A percentile compares a stretch with the other conserved stretches of the same genome.
Evolutionary conservation across 2,329 filamentous ascomycete genomes (phyloP).

Genomic region (Myriosclerotinia curreyana): DNA sequence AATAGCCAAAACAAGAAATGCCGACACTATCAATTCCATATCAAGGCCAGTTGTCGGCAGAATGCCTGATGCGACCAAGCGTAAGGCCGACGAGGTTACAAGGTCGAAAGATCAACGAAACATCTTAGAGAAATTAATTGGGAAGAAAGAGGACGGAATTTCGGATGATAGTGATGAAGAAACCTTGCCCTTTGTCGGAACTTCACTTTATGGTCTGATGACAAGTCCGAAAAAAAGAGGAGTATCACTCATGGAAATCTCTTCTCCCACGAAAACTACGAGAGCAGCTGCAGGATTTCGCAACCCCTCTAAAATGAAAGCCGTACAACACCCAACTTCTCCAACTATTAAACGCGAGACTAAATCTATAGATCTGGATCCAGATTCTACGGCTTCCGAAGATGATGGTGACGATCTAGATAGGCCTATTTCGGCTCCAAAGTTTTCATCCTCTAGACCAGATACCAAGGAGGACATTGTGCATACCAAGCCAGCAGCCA

Average conservation of each 20-base stretch:
- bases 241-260: conserved; percentile 35
- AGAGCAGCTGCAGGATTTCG: conserved; percentile 39
- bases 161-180: conserved; percentile 37
- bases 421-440: conserved; percentile 31
- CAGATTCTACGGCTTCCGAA: conserved; percentile 10
- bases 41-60: conserved; percentile 41
- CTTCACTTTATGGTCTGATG: conserved; percentile 46
- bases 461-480: not conserved
- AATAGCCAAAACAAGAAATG: conserved; percentile 53
- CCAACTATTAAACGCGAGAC: not conserved
- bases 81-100: conserved; percentile 39
- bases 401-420: conserved; percentile 37
- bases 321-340: not conserved
- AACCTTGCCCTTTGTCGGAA: conserved; percentile 40
- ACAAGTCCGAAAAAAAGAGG: conserved; percentile 41
- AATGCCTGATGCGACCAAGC: conserved; percentile 35
- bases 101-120: conserved; percentile 42
- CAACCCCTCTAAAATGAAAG: conserved; percentile 21
- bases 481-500: not conserved
- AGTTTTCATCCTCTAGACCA: conserved; percentile 19
- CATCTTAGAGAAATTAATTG: conserved; percentile 32
- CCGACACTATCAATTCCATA: conserved; percentile 44
- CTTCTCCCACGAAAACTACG: conserved; percentile 29
- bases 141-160: conserved; percentile 28
- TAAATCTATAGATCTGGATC: conserved; percentile 10